phyloP scores from a whole-genome alignment of 1,284 basidiomycete species.

The Fistulina hepatica region DNA sequence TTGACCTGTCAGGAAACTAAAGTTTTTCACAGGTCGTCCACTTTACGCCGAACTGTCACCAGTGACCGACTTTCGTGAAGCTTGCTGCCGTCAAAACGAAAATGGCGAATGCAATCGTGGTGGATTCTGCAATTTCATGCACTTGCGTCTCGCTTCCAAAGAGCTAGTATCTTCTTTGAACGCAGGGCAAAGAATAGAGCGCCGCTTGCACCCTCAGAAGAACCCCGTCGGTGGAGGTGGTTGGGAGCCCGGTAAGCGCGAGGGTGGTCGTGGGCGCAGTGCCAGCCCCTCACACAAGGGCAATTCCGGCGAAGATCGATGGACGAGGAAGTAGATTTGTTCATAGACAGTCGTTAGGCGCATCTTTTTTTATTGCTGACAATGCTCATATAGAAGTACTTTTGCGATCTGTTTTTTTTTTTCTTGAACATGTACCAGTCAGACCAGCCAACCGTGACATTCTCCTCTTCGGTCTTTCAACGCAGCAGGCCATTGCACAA shows the following conservation, averaged over 20 bases:
- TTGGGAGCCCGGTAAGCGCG: slow-evolving; percentile 67
- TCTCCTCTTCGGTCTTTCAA: slow-evolving; percentile 33
- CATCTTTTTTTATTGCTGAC: slow-evolving; percentile 1
- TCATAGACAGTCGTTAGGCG: slow-evolving; percentile 5
- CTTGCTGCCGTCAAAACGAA: slow-evolving; percentile 97
- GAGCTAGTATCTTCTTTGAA: slow-evolving; percentile 71
- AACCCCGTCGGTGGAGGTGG: slow-evolving; percentile 56
- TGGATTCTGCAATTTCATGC: slow-evolving; percentile 99
- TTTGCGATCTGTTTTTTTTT: slow-evolving; percentile 10
- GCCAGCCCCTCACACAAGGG: slow-evolving; percentile 60
- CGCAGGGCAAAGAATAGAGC: slow-evolving; percentile 75
- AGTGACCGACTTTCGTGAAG: slow-evolving; percentile 98
- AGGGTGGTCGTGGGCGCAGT: slow-evolving; percentile 53
- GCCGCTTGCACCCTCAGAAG: slow-evolving; percentile 60
- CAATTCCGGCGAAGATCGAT: slow-evolving; percentile 63
- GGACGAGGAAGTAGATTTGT: slow-evolving; percentile 46
- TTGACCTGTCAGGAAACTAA: neutral
- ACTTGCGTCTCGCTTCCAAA: slow-evolving; percentile 79
- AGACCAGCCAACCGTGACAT: slow-evolving; percentile 59
- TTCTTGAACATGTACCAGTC: slow-evolving; percentile 12
- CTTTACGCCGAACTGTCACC: slow-evolving; percentile 98
- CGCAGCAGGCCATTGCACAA: slow-evolving; percentile 79
- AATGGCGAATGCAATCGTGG: slow-evolving; percentile 94
- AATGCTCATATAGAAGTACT: neutral
- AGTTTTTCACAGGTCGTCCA: slow-evolving; percentile 60